These are phyloP conservation scores for Fraxinus ornus DNA, from an alignment of 305 asterid genomes.

Conservation along the genomic window DNA sequence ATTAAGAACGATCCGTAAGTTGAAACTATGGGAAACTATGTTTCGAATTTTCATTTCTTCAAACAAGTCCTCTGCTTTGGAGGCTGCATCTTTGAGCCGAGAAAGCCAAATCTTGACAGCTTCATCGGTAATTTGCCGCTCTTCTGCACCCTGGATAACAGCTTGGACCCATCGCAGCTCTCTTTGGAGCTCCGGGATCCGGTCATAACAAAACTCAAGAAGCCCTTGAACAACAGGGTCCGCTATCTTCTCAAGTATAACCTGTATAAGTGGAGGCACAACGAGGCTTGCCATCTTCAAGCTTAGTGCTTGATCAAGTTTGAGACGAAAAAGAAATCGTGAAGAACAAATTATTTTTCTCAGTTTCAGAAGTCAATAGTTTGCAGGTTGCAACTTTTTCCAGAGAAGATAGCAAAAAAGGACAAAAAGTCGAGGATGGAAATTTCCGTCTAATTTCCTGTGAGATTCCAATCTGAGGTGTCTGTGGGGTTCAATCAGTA, in stretches of 20 bases:
- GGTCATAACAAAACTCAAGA: neutral
- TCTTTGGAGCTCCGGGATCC: slow-evolving; percentile 18
- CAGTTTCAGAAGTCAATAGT: neutral
- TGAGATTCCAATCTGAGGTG: too few relatives aligned
- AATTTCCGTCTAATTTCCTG: neutral
- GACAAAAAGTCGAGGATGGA: neutral
- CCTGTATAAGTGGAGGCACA: slow-evolving; percentile 28
- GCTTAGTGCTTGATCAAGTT: neutral
- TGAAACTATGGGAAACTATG: neutral
- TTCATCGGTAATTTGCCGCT: slow-evolving; percentile 17
- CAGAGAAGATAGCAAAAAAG: neutral
- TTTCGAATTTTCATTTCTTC: neutral
- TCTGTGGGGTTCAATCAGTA: too few relatives aligned
- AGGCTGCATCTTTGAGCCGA: slow-evolving; percentile 19
- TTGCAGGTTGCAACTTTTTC: neutral
- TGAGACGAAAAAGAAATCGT: neutral
- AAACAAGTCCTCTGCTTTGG: slow-evolving; percentile 22
- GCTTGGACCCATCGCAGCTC: slow-evolving; percentile 23
- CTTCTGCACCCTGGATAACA: slow-evolving; percentile 29
- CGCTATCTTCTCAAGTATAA: slow-evolving; percentile 21
- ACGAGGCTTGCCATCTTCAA: slow-evolving; percentile 8
- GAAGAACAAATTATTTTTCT: neutral
- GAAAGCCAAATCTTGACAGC: slow-evolving; percentile 20
- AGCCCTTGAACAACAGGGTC: slow-evolving; percentile 11
- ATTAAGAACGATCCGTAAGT: slow-evolving; percentile 18